Evolutionary conservation across 2,329 filamentous ascomycete species (phyloP), one percentile per base, ranked within the genome.

Genomic region (Colletotrichum cuscutae): DNA sequence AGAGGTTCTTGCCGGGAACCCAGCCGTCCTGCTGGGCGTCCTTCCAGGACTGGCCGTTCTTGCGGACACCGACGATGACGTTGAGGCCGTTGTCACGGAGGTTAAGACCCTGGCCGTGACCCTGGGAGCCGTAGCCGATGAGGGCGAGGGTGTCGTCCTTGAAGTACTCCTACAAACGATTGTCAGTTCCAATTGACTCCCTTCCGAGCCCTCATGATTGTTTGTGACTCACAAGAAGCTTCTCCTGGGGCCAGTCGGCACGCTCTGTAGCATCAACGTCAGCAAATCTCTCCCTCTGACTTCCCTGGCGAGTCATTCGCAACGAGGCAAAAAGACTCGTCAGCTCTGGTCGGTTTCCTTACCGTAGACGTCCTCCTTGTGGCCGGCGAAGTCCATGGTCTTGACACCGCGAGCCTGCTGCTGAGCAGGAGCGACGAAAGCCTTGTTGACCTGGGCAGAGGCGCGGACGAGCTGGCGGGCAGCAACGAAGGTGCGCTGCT

Each of bases 61-160:
- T 98, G 83, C 97, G 94, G 83, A 99, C 97, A 90, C 97, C 97
- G 81, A 99, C 90, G 83, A 99, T 98, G 87, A 99, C 97, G 86
- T 98, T 98, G 79, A 99, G 91, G 84, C 97, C 97, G 89, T 99
- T 98, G 91, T 99, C 97, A 87, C 97, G 96, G 84, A 99, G 94
- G 92, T 99, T 99, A 76, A 99, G 94, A 85, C 97, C 97, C 89
- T 99, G 97, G 79, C 97, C 97, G 90, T 99, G 97, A 81, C 97
- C 97, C 89, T 98, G 95, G 76, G 95, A 98, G 81, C 89, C 97
- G 88, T 99, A 99, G 84, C 97, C 97, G 86, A 99, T 99, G 82
- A 99, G 93, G 82, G 97, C 97, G 80, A 99, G 94, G 79, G 96
- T 98, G 87, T 99, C 97, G 88, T 99, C 91, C 92, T 98, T 98